Evolutionary conservation across 2,329 filamentous ascomycete species (phyloP).

Genomic region (Chalaropsis ovoidea): DNA sequence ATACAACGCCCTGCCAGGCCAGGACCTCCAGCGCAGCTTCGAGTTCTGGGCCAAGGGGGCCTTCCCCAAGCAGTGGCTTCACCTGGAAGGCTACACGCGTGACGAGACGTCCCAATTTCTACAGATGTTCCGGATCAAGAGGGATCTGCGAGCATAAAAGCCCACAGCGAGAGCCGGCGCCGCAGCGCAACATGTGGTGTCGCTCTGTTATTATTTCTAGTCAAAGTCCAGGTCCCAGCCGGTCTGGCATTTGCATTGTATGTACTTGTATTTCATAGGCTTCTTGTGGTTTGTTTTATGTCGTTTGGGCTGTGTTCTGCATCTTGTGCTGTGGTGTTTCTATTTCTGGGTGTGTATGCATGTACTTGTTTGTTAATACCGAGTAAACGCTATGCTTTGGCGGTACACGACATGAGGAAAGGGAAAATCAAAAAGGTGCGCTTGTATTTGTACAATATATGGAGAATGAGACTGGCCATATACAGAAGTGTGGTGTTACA

Average conservation of each 20-base stretch:
- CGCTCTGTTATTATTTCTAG: background rate
- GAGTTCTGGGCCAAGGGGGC: conserved; percentile 61
- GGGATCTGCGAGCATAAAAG: conserved; percentile 40
- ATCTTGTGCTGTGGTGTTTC: background rate
- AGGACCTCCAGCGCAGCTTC: conserved; percentile 56
- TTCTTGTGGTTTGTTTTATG: background rate
- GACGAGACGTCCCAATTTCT: conserved; percentile 38
- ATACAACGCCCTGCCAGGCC: conserved; percentile 61
- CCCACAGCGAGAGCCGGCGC: background rate
- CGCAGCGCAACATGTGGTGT: no score
- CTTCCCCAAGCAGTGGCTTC: conserved; percentile 59
- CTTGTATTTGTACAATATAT: conserved; percentile 32
- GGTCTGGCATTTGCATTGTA: conserved; percentile 12
- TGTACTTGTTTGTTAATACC: background rate
- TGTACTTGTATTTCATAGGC: conserved; percentile 17
- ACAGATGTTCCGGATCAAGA: conserved; percentile 41
- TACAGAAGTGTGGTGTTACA: conserved; percentile 19
- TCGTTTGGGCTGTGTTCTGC: background rate
- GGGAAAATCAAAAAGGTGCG: conserved; percentile 12
- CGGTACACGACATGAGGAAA: conserved; percentile 26
- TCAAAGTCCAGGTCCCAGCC: conserved; percentile 7
- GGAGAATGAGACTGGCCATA: conserved; percentile 15
- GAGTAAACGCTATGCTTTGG: no score
- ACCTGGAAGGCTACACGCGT: conserved; percentile 48
- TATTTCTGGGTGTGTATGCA: background rate